Conservation (phyloP, 2,329 filamentous ascomycete genomes). For the Aspergillus caelatus region DNA sequence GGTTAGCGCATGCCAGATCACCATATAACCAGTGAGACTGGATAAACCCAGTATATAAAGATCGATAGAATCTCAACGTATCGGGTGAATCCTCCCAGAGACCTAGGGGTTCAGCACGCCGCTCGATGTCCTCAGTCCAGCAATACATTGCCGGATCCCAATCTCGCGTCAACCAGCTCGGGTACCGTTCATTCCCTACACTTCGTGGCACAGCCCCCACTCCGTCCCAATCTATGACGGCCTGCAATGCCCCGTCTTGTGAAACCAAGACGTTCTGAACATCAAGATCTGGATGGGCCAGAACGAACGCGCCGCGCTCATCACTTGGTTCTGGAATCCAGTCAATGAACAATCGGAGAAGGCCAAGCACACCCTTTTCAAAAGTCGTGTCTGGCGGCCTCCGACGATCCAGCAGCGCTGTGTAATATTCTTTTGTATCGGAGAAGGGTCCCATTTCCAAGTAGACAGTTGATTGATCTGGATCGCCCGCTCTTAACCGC, state of each 20-base stretch:
- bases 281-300: slow-evolving; percentile 34
- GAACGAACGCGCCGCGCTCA: slow-evolving; percentile 19
- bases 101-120: slow-evolving; percentile 20
- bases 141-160: slow-evolving; percentile 21
- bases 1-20: background rate
- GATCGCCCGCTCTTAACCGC: slow-evolving; percentile 7
- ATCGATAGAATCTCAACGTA: slow-evolving; percentile 17
- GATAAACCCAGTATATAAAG: background rate
- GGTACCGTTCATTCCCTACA: slow-evolving; percentile 27
- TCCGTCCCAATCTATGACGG: slow-evolving; percentile 36
- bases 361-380: slow-evolving; percentile 8
- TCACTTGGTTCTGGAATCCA: slow-evolving; percentile 21
- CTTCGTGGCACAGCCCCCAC: slow-evolving; percentile 25
- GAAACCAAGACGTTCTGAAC: slow-evolving; percentile 36
- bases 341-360: slow-evolving; percentile 19
- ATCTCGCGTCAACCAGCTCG: slow-evolving; percentile 27
- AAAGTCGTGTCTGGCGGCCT: background rate
- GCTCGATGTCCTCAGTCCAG: slow-evolving; percentile 5
- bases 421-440: slow-evolving; percentile 15
- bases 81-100: slow-evolving; percentile 23
- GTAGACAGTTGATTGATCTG: slow-evolving; percentile 17
- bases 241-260: slow-evolving; percentile 28
- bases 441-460: slow-evolving; percentile 12
- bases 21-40: background rate
- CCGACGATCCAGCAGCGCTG: slow-evolving; percentile 9